These are phyloP conservation scores for Trichaptum fuscoviolaceum DNA, from an alignment of 768 basidiomycete genomes.

Conservation along the genomic window DNA sequence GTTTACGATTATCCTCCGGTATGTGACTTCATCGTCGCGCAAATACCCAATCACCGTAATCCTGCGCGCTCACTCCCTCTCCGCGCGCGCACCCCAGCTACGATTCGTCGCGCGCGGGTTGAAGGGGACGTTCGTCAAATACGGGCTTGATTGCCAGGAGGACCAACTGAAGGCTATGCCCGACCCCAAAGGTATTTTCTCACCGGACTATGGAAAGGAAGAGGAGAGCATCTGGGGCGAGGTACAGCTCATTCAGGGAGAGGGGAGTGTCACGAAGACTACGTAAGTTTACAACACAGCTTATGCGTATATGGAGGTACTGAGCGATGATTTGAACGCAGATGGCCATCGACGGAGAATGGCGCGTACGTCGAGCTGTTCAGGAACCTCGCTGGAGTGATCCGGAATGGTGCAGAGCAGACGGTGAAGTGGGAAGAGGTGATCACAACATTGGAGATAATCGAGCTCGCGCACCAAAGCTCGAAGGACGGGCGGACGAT, in stretches of 20 bases:
- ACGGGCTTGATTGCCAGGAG: slow-evolving; percentile 76
- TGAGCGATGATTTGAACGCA: slow-evolving; percentile 22
- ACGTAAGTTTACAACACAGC: slow-evolving; percentile 29
- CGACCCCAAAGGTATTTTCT: slow-evolving; percentile 37
- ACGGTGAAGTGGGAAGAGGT: slow-evolving; percentile 74
- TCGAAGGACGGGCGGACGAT: slow-evolving; percentile 53
- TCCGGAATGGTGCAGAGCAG: slow-evolving; percentile 47
- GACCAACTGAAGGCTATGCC: slow-evolving; percentile 60
- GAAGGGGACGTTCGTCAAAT: slow-evolving; percentile 67
- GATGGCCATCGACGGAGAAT: slow-evolving; percentile 57
- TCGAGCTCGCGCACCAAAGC: slow-evolving; percentile 68
- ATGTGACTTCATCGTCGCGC: background rate
- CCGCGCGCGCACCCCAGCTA: slow-evolving; percentile 58
- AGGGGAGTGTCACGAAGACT: slow-evolving; percentile 32
- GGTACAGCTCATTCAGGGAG: slow-evolving; percentile 48
- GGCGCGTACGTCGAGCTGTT: slow-evolving; percentile 61
- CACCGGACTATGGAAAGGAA: slow-evolving; percentile 51
- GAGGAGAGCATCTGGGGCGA: slow-evolving; percentile 59
- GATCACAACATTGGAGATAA: slow-evolving; percentile 64
- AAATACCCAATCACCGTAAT: slow-evolving; percentile 59
- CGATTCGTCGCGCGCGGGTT: slow-evolving; percentile 72
- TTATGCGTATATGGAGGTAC: background rate
- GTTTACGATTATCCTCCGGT: slow-evolving; percentile 19
- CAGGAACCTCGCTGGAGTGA: slow-evolving; percentile 58
- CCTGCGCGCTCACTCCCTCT: slow-evolving; percentile 64